Base-by-base conservation (phyloP, 495 filamentous ascomycete species). In the Pseudevernia furfuracea region DNA sequence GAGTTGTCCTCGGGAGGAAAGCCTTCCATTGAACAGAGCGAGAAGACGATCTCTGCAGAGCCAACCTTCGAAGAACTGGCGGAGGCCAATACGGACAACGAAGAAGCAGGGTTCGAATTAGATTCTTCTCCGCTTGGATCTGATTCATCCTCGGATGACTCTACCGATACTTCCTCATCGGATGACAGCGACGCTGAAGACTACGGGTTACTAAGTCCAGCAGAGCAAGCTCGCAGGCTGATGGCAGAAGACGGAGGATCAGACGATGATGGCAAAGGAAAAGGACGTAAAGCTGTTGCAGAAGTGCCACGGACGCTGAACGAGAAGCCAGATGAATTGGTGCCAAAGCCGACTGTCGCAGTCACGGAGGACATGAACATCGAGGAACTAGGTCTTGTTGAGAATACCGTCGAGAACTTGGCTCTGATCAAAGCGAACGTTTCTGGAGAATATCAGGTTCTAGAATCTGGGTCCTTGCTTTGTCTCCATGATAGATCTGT, bases 391-490 rank as follows among this genome's bases (percentile, higher is more conserved):
- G 94, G 94, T 5, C 71, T 75, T 15, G 80, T 96, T 36, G 82
- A 91, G 67, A 80, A 83, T 15, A 79, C 89, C 38, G 85, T 97
- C 37, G 89, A 90, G 43, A 89, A 86, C 63, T 82, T 85, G 23
- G 77, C 90, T 7, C 79, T 97, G 28, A 86, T 98, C 71, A 87
- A 89, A 71, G 92, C 89, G 6, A 85, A 82, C n/a, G 83, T 79
- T 1, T 84, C 88, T 3, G 92, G 90, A 63, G 89, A 92, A 68
- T 87, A 89, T 60, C 85, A 86, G 71, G 92, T 96, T 0, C 79
- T 97, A 15, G 89, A 96, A 60, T 82, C 77, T 15, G 90, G 88
- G 37, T 96, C 93, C 0, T 78, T 96, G 21, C 82, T 98, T 4
- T 96, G 90, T 74, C 80, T 86, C n/a, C 85, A 83, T 67, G 83